A percentile compares a stretch with the other conserved stretches of the same genome.
Conservation (phyloP, 116 monocot species). For the Thalassia testudinum region DNA sequence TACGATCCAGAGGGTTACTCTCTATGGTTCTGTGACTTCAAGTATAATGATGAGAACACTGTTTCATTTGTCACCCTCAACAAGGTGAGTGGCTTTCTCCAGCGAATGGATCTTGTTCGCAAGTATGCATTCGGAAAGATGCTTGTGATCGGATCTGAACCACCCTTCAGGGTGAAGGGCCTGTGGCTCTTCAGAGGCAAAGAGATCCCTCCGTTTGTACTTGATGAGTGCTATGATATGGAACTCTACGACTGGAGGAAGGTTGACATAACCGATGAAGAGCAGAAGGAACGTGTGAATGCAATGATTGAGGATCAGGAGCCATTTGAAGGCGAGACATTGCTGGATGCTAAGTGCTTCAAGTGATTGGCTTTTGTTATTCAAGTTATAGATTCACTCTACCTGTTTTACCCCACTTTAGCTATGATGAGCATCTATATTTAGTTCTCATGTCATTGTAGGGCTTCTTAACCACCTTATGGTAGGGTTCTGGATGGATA, state of each 20-base stretch:
- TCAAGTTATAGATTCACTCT: too few species aligned
- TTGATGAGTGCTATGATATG: constrained; percentile 26
- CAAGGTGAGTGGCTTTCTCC: constrained; percentile 69
- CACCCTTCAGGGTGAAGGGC: constrained; percentile 28
- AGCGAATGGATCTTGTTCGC: constrained; percentile 63
- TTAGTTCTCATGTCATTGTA: too few species aligned
- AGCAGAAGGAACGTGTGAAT: constrained; percentile 60
- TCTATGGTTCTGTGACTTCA: constrained; percentile 77
- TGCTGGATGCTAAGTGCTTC: constrained; percentile 68
- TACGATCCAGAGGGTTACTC: constrained; percentile 71
- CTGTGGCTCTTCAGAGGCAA: constrained; percentile 28
- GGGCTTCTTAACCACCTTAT: too few species aligned
- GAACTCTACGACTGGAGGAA: constrained; percentile 38
- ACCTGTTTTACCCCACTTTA: too few species aligned
- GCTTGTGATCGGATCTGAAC: constrained; percentile 22
- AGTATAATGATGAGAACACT: constrained; percentile 69
- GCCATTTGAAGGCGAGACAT: constrained; percentile 59
- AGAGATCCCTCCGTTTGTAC: constrained; percentile 29
- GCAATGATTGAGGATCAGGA: constrained; percentile 79
- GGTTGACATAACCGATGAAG: constrained; percentile 51
- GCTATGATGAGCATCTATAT: too few species aligned
- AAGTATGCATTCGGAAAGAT: constrained; percentile 61
- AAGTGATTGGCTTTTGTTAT: constrained; percentile 17
- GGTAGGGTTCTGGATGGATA: too few species aligned
- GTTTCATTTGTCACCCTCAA: constrained; percentile 73